These are phyloP conservation scores for Nakaseomyces delphensis DNA, from an alignment of 1,139 yeast species.

Conservation along the genomic window DNA sequence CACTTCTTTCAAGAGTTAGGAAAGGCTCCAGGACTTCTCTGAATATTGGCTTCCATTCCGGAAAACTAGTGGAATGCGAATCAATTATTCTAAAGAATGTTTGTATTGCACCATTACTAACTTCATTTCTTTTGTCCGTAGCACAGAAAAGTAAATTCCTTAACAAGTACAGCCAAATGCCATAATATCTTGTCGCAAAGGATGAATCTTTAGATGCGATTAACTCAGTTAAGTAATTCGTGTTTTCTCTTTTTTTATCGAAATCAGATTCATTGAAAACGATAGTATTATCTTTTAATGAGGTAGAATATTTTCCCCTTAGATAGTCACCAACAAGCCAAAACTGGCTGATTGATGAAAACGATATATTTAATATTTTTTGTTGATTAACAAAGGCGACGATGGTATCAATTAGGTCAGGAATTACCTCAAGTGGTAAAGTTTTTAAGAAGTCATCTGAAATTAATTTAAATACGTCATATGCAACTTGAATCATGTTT, in stretches of 20 bases:
- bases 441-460: conserved; percentile 73
- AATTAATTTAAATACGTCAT: conserved; percentile 71
- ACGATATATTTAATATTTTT: conserved; percentile 73
- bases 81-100: conserved; percentile 80
- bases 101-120: conserved; percentile 80
- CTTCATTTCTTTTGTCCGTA: conserved; percentile 61
- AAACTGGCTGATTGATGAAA: conserved; percentile 82
- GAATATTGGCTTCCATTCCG: conserved; percentile 51
- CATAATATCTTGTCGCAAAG: conserved; percentile 14
- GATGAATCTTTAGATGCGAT: conserved; percentile 12
- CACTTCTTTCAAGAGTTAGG: conserved; percentile 23
- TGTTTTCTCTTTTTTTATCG: not conserved
- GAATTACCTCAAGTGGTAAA: conserved; percentile 56
- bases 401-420: conserved; percentile 59
- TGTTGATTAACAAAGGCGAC: conserved; percentile 62
- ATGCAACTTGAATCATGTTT: conserved; percentile 50
- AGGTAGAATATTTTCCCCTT: conserved; percentile 25
- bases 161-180: conserved; percentile 59
- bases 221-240: conserved; percentile 7
- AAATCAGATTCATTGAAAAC: conserved; percentile 8
- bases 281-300: not conserved
- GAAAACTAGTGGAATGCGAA: conserved; percentile 55
- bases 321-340: conserved; percentile 84
- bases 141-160: conserved; percentile 55
- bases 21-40: conserved; percentile 41